A percentile compares a stretch with the other conserved stretches of the same genome.
Conservation (phyloP, 2,329 filamentous ascomycete species). For the Talaromyces pinophilus region DNA sequence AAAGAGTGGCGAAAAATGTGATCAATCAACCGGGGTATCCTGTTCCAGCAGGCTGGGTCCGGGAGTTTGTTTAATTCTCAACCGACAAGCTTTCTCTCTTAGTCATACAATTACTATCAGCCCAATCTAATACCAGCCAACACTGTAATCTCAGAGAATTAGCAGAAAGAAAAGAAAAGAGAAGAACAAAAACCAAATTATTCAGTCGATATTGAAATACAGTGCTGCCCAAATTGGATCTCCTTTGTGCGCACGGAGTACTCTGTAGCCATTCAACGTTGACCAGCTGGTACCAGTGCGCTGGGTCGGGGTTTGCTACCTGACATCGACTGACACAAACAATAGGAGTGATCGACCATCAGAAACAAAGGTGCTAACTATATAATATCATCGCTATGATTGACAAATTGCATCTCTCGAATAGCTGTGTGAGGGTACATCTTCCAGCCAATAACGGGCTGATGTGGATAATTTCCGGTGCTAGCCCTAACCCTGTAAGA, state of each 20-base stretch:
- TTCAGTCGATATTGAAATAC: not conserved
- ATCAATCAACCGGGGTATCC: not conserved
- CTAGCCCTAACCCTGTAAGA: not conserved
- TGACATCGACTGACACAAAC: not conserved
- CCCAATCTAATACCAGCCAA: not conserved
- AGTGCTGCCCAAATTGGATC: not conserved
- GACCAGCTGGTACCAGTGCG: not conserved
- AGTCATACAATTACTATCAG: not conserved
- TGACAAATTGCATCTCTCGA: not conserved
- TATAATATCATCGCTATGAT: not conserved
- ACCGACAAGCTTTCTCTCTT: not conserved
- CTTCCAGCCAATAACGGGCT: not conserved
- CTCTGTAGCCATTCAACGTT: not conserved
- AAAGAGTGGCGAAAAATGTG: not conserved
- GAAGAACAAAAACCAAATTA: not conserved
- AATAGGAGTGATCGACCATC: not conserved
- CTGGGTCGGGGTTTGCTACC: not conserved
- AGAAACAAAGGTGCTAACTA: not conserved
- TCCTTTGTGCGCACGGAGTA: not conserved
- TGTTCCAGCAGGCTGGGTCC: conserved; percentile 4
- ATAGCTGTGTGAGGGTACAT: not conserved
- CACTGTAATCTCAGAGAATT: not conserved
- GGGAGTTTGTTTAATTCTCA: not conserved
- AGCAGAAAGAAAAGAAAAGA: not conserved
- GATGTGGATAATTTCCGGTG: not conserved